phyloP scores from a whole-genome alignment of 2,329 filamentous ascomycete genomes.

The Byssochlamys sp. region DNA sequence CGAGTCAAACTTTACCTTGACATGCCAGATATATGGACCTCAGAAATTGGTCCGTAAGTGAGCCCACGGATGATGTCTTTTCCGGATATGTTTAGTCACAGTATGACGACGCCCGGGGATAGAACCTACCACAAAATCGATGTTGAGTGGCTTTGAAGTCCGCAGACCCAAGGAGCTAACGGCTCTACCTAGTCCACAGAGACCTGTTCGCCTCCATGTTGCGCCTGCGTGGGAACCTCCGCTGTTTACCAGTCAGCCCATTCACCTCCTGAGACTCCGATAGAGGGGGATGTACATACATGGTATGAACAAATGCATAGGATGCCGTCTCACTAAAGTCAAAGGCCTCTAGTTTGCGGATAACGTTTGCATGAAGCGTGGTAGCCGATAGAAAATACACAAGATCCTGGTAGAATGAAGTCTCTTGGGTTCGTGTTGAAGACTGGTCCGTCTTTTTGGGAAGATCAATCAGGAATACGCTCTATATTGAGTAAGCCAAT shows the following conservation, averaged over 20 bases:
- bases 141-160: conserved; percentile 46
- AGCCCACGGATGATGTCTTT: conserved; percentile 71
- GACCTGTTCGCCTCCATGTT: conserved; percentile 50
- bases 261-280: conserved; percentile 3
- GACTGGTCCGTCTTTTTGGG: conserved; percentile 41
- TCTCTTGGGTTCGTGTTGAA: conserved; percentile 18
- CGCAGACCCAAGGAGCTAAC: conserved; percentile 55
- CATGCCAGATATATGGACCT: conserved; percentile 49
- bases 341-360: conserved; percentile 63
- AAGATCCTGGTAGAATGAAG: conserved; percentile 60
- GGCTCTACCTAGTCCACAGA: conserved; percentile 61
- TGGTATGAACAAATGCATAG: conserved; percentile 75
- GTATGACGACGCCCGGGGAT: neutral
- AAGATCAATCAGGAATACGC: conserved; percentile 84
- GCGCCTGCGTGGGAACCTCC: conserved; percentile 48
- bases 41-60: conserved; percentile 60
- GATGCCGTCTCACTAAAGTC: conserved; percentile 66
- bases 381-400: conserved; percentile 60
- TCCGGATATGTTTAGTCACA: conserved; percentile 7
- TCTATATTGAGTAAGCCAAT: conserved; percentile 35
- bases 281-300: conserved; percentile 60
- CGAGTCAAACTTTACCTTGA: conserved; percentile 34
- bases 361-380: conserved; percentile 53
- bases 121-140: conserved; percentile 62
- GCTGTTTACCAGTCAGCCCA: conserved; percentile 26